Percentiles rank a stretch among this genome's conserved stretches.
Evolutionary conservation across 768 basidiomycete species (phyloP).

Genomic region (Pisolithus orientalis): DNA sequence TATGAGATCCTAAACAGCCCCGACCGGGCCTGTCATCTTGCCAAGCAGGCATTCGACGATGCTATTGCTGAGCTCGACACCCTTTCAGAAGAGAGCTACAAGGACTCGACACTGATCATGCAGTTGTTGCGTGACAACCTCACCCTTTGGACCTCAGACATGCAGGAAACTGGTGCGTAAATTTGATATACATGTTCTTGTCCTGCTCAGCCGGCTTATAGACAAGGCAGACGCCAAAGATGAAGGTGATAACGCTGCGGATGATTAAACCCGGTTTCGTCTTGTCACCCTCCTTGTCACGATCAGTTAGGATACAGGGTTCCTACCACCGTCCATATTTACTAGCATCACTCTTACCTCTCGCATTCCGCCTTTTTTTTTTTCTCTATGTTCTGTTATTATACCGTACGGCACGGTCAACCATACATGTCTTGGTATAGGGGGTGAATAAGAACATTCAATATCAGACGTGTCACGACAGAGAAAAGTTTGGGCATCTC

Average conservation of each 20-base stretch:
- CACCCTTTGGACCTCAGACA: slow-evolving; percentile 96
- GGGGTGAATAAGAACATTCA: slow-evolving; percentile 28
- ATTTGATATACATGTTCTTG: not conserved
- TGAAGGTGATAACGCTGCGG: slow-evolving; percentile 56
- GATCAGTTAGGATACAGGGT: slow-evolving; percentile 10
- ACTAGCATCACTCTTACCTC: slow-evolving; percentile 26
- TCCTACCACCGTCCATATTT: slow-evolving; percentile 23
- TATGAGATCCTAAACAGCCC: slow-evolving; percentile 99
- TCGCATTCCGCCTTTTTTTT: slow-evolving; percentile 22
- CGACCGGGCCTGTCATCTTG: slow-evolving; percentile 96
- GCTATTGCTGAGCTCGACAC: slow-evolving; percentile 99
- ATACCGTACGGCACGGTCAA: slow-evolving; percentile 30
- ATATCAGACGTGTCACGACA: slow-evolving; percentile 2
- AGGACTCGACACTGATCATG: slow-evolving; percentile 97
- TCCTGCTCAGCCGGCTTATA: slow-evolving; percentile 23
- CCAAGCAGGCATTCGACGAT: slow-evolving; percentile 98
- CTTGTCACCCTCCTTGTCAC: slow-evolving; percentile 13
- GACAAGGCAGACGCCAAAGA: slow-evolving; percentile 75
- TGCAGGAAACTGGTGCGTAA: slow-evolving; percentile 82
- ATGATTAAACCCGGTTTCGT: slow-evolving; percentile 45
- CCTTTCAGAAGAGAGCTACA: slow-evolving; percentile 97
- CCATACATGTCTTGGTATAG: slow-evolving; percentile 24
- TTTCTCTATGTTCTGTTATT: slow-evolving; percentile 27
- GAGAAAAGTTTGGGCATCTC: too few species aligned
- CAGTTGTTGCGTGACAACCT: slow-evolving; percentile 96